Evolutionary conservation across 805 yeast genomes (phyloP).

Genomic region (Geotrichum ghanense): DNA sequence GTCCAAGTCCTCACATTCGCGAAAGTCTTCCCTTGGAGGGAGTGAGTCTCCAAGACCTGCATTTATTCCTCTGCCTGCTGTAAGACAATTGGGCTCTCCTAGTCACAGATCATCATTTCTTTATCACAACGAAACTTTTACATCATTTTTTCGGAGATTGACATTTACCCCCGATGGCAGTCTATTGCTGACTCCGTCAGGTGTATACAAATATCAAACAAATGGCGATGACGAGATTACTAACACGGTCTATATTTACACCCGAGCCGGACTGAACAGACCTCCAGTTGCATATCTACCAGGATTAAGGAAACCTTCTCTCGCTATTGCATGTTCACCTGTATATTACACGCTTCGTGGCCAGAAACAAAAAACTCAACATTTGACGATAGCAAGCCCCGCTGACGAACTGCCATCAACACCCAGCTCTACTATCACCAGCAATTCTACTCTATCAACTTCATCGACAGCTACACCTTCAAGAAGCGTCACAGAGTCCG

Average conservation of each 20-base stretch:
- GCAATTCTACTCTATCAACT: neutral
- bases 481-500: too few species aligned
- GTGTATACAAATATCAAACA: slow-evolving; percentile 36
- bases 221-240: slow-evolving; percentile 30
- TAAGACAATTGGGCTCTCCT: slow-evolving; percentile 31
- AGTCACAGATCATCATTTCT: slow-evolving; percentile 28
- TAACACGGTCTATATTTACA: slow-evolving; percentile 72
- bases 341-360: slow-evolving; percentile 35
- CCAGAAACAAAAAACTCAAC: slow-evolving; percentile 3
- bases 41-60: slow-evolving; percentile 27
- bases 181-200: slow-evolving; percentile 67
- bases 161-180: slow-evolving; percentile 86
- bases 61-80: slow-evolving; percentile 36
- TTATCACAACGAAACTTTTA: slow-evolving; percentile 78
- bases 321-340: slow-evolving; percentile 74
- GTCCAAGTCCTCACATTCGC: slow-evolving; percentile 24
- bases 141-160: slow-evolving; percentile 81
- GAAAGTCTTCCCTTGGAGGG: slow-evolving; percentile 32
- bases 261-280: slow-evolving; percentile 53
- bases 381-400: slow-evolving; percentile 11
- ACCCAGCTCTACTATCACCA: slow-evolving; percentile 6
- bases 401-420: slow-evolving; percentile 8
- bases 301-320: slow-evolving; percentile 71
- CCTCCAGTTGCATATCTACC: slow-evolving; percentile 74
- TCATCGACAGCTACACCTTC: neutral